Evolutionary conservation across 164 flowering plant genomes (phyloP).

Genomic region (Stephania yunnanensis): DNA sequence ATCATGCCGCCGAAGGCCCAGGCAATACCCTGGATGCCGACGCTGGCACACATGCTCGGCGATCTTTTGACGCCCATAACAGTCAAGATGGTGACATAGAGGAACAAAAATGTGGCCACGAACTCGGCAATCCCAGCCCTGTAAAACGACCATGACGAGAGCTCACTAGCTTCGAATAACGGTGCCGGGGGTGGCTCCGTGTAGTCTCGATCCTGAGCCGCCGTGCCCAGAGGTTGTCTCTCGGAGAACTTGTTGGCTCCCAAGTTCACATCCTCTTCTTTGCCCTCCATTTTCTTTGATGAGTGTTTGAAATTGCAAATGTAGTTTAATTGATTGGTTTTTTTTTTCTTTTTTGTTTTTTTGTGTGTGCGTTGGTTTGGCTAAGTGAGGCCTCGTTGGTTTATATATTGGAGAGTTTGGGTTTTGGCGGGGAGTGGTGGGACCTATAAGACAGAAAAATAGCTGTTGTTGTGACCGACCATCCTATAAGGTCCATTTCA

Average conservation of each 20-base stretch:
- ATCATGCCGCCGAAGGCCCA: constrained; percentile 71
- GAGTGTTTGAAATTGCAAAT: too few relatives aligned
- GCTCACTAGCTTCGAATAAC: constrained; percentile 44
- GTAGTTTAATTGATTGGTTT: too few relatives aligned
- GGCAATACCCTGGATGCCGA: constrained; percentile 58
- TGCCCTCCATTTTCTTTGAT: constrained; percentile 21
- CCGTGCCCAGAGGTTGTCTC: constrained; percentile 38
- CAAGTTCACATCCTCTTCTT: constrained; percentile 26
- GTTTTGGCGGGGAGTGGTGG: neutral
- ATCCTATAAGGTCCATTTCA: neutral
- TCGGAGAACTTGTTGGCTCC: constrained; percentile 31
- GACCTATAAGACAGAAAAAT: neutral
- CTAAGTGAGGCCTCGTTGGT: neutral
- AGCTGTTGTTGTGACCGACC: constrained; percentile 1
- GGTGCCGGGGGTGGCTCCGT: constrained; percentile 51
- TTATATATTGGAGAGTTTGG: neutral
- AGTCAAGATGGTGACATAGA: constrained; percentile 57
- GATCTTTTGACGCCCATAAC: constrained; percentile 58
- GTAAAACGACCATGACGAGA: constrained; percentile 64
- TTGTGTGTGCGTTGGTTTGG: neutral
- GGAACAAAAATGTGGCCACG: constrained; percentile 70
- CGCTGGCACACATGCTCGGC: constrained; percentile 40
- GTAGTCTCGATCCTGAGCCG: constrained; percentile 62
- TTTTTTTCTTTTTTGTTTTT: too few relatives aligned
- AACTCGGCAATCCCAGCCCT: constrained; percentile 91